Evolutionary conservation across 805 yeast species (phyloP).

Genomic region (Pichia californica): DNA sequence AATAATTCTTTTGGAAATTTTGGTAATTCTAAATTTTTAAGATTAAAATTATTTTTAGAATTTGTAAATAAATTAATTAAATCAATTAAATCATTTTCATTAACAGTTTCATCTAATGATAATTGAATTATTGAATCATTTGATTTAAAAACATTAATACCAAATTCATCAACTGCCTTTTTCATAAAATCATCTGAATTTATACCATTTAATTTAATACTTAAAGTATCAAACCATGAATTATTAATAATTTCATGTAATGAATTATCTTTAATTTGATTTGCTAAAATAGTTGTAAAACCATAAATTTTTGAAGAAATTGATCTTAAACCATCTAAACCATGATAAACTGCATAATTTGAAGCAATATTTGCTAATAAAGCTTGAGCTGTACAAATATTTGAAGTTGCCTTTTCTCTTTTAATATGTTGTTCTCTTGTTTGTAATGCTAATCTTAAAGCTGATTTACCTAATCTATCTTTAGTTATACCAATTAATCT

Average conservation of each 20-base stretch:
- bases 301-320: conserved; percentile 78
- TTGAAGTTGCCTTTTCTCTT: conserved; percentile 95
- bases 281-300: conserved; percentile 65
- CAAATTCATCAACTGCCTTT: conserved; percentile 51
- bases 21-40: conserved; percentile 35
- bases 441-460: conserved; percentile 87
- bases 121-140: conserved; percentile 57
- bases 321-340: conserved; percentile 73
- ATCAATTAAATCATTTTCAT: conserved; percentile 49
- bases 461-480: conserved; percentile 86
- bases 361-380: conserved; percentile 92
- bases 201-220: conserved; percentile 47
- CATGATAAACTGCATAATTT: conserved; percentile 94
- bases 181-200: conserved; percentile 51
- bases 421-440: conserved; percentile 98
- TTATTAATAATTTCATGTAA: conserved; percentile 47
- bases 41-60: conserved; percentile 14
- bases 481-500: conserved; percentile 89
- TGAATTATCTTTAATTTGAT: conserved; percentile 36
- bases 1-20: conserved; percentile 40
- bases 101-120: conserved; percentile 88
- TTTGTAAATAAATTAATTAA: conserved; percentile 59
- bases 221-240: conserved; percentile 73
- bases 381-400: conserved; percentile 98
- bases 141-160: conserved; percentile 73